Conservation (phyloP, 441 rosid genomes). For the Erysimum pusillum region DNA sequence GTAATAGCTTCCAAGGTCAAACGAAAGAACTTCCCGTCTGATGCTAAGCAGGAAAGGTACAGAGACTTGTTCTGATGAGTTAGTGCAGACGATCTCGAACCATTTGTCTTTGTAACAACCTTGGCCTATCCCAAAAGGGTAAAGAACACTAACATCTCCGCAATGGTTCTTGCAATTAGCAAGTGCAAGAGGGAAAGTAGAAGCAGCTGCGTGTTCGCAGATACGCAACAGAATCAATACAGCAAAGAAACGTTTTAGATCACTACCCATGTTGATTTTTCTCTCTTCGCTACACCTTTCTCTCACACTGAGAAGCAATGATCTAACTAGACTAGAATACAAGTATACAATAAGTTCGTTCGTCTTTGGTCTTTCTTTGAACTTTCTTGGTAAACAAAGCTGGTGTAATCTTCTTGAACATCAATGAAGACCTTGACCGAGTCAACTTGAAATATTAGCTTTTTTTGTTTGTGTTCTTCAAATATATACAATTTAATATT, state of each 20-base stretch:
- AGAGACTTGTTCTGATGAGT: not conserved
- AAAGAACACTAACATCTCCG: conserved; percentile 39
- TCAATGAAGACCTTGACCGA: no score
- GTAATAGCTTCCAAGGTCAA: conserved; percentile 6
- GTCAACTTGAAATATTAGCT: no score
- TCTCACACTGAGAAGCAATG: not conserved
- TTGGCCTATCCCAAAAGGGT: conserved; percentile 50
- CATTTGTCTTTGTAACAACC: conserved; percentile 34
- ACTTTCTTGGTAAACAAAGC: not conserved
- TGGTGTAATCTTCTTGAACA: not conserved
- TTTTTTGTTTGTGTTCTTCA: no score
- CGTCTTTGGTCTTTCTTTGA: not conserved
- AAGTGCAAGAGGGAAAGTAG: conserved; percentile 6
- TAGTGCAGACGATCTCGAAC: conserved; percentile 41
- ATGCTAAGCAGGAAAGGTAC: not conserved
- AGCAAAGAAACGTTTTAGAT: conserved; percentile 14
- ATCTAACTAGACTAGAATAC: not conserved
- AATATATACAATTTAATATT: no score
- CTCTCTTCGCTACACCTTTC: no score
- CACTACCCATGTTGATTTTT: conserved; percentile 7
- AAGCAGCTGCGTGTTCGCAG: not conserved
- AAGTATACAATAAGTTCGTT: no score
- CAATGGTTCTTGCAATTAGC: conserved; percentile 38
- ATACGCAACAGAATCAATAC: conserved; percentile 17
- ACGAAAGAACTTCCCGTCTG: not conserved